Percentiles rank a stretch among this genome's conserved stretches.
Conservation (phyloP, 176 grass and related monocot species). For the Carex littledalei region DNA sequence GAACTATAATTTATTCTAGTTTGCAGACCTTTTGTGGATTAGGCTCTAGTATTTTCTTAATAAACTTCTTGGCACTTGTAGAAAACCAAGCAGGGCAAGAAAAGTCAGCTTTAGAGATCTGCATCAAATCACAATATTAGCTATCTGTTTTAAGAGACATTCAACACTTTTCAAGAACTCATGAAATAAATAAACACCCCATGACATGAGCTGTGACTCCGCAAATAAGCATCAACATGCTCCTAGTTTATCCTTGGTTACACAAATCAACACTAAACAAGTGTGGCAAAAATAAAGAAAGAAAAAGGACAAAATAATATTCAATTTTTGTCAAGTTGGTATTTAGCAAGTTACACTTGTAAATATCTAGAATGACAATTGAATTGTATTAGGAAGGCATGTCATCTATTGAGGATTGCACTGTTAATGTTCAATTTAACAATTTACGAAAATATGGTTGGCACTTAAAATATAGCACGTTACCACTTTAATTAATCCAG, state of each 20-base stretch:
- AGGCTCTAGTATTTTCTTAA: constrained; percentile 90
- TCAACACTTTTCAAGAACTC: not conserved
- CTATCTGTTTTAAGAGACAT: not conserved
- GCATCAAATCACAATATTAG: constrained; percentile 17
- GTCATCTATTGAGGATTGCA: not conserved
- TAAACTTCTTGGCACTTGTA: constrained; percentile 86
- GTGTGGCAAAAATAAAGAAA: not conserved
- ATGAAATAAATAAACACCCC: constrained; percentile 1
- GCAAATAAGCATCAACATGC: not conserved
- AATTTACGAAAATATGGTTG: not conserved
- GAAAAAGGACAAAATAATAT: not conserved
- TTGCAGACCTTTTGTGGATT: constrained; percentile 59
- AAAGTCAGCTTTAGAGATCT: constrained; percentile 95
- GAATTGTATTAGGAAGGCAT: not conserved
- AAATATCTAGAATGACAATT: not conserved
- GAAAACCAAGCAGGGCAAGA: constrained; percentile 93
- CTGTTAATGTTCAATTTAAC: not conserved
- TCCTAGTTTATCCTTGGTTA: not conserved
- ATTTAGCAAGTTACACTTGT: not conserved
- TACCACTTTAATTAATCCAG: not conserved
- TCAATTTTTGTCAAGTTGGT: no score
- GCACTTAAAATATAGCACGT: not conserved
- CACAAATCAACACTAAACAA: not conserved
- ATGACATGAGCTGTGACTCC: not conserved
- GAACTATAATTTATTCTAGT: not conserved